phyloP scores from a whole-genome alignment of 306 rosid genomes.

The Trichosanthes truncata region DNA sequence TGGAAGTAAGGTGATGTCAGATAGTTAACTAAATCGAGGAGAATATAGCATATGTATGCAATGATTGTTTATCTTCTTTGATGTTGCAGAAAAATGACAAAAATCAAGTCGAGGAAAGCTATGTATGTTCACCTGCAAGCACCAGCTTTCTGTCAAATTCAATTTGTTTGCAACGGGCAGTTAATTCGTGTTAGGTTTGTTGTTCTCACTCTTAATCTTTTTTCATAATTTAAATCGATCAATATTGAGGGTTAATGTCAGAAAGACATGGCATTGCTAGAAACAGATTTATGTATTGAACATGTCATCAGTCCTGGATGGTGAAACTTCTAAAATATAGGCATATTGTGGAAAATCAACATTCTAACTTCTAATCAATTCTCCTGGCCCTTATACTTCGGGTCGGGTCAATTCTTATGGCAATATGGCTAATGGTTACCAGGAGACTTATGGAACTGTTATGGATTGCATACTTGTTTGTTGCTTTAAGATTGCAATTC shows the following conservation, averaged over 20 bases:
- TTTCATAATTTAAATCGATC: neutral
- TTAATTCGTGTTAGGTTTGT: conserved; percentile 58
- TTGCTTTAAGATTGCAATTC: neutral
- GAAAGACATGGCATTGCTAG: neutral
- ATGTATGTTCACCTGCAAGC: conserved; percentile 55
- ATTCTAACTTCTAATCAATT: neutral
- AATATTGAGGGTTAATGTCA: neutral
- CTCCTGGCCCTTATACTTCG: neutral
- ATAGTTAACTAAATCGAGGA: neutral
- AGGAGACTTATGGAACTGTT: neutral
- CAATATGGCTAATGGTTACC: neutral
- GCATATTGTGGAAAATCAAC: neutral
- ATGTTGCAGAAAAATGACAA: conserved; percentile 59
- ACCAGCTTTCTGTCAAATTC: conserved; percentile 50
- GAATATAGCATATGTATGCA: neutral
- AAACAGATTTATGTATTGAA: neutral
- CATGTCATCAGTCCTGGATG: neutral
- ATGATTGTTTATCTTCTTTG: neutral
- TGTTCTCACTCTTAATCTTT: conserved; percentile 3
- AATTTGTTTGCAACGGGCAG: conserved; percentile 71
- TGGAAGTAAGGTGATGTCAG: neutral
- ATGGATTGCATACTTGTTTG: neutral
- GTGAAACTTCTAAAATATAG: neutral
- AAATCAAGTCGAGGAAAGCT: conserved; percentile 72
- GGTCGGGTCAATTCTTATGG: neutral